Base-by-base conservation (phyloP, 2,329 filamentous ascomycete species). In the Monosporascus sp. region DNA sequence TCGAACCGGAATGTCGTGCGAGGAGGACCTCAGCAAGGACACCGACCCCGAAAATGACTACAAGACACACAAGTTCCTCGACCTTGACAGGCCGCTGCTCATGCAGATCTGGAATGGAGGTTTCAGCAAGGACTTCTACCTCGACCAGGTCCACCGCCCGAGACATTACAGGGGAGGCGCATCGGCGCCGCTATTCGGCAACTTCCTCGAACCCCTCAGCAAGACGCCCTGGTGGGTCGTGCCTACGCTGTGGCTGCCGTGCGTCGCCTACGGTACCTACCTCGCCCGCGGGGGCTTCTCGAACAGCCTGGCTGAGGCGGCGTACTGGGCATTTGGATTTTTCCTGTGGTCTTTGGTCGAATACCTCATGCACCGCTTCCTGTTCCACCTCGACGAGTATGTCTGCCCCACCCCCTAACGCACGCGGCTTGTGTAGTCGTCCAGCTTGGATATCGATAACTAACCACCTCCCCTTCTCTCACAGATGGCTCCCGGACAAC, bases 121-220 rank as follows among this genome's bases (percentile, higher is more conserved):
- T 31, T 99, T 97, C 74, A 84, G 76, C 69, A 99, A 97, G 71
- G 84, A 90, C n/a, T 99, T 99, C 68, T 99, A 99, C 67, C 81
- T 99, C 24, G 87, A 97, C 62, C 94, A 99, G 71, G 89, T 99
- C 50, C 94, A 99, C 70, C 87, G 94, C 45, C 94, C 94, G 18
- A 86, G 94, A 54, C 93, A 99, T 71, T 99, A 97, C 79, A 95
- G 86, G 69, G 93, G 93, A 60, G 94, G 94, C 54, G 85, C 85
- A 57, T 97, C 91, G 7, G 94, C 94, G 38, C 94, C 94, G 20
- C 74, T 99, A 24, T 99, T 99, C 72, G 94, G 94, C 55, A 97
- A 99, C 74, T 96, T 99, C 70, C 77, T 99, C n/a, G 94, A 99
- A 74, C 94, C 94, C n/a, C 75, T 99, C 54, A 92, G 87, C 70